Percentiles rank a stretch among this genome's conserved stretches.
Evolutionary conservation across 495 filamentous ascomycete species (phyloP).

Genomic region (Astrothelium macrocarpum): DNA sequence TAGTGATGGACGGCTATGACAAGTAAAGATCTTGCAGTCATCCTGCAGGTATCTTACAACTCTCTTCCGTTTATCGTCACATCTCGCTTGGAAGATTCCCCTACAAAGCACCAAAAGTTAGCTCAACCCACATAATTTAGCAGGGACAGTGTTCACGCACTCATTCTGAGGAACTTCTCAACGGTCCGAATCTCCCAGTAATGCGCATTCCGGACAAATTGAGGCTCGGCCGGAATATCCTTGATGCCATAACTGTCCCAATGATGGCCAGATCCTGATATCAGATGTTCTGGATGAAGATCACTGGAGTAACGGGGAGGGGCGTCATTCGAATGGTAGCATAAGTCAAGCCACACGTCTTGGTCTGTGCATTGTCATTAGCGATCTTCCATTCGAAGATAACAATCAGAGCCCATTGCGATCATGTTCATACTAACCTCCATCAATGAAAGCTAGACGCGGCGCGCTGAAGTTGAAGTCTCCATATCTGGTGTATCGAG

Average conservation of each 20-base stretch:
- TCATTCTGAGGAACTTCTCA: slow-evolving; percentile 23
- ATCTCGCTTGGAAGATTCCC: not conserved
- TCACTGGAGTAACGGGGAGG: slow-evolving; percentile 28
- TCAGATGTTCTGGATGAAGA: slow-evolving; percentile 36
- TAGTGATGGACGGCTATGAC: not conserved
- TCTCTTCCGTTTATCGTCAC: not conserved
- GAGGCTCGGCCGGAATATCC: slow-evolving; percentile 38
- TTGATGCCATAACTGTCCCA: slow-evolving; percentile 42
- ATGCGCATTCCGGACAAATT: slow-evolving; percentile 43
- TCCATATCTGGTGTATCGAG: slow-evolving; percentile 35
- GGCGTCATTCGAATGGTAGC: slow-evolving; percentile 36
- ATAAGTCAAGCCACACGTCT: slow-evolving; percentile 40
- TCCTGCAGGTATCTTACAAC: not conserved
- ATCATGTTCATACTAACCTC: too few relatives aligned
- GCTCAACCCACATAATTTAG: not conserved
- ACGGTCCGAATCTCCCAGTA: slow-evolving; percentile 41
- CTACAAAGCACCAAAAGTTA: not conserved
- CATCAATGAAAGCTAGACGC: slow-evolving; percentile 41
- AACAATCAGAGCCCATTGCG: not conserved
- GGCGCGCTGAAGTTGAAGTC: slow-evolving; percentile 36
- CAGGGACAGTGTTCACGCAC: not conserved
- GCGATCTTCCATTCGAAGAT: not conserved
- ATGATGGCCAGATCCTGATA: slow-evolving; percentile 40
- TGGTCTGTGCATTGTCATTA: slow-evolving; percentile 6
- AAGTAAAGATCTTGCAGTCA: not conserved